These are phyloP conservation scores for Entomophthora muscae DNA, from an alignment of 371 early-diverging fungal genomes.

Conservation along the genomic window DNA sequence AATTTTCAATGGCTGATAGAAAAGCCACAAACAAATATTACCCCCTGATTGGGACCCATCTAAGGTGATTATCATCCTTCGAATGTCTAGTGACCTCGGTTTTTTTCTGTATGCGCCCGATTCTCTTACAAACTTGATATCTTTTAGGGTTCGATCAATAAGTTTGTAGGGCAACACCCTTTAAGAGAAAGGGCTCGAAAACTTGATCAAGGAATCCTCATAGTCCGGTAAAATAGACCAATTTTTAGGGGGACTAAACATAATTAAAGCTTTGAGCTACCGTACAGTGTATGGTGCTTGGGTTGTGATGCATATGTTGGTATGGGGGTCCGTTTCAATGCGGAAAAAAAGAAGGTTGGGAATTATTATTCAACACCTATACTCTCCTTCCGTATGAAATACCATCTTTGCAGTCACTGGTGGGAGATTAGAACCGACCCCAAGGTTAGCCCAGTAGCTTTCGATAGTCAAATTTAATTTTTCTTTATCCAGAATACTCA, in stretches of 20 bases:
- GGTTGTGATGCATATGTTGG: conserved; percentile 73
- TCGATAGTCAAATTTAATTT: neutral
- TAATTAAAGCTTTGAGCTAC: conserved; percentile 58
- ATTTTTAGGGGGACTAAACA: neutral
- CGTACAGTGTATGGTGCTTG: conserved; percentile 80
- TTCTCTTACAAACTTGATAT: neutral
- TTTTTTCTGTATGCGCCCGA: no score
- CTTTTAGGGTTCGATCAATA: conserved; percentile 61
- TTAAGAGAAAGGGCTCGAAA: conserved; percentile 74
- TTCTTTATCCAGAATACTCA: conserved; percentile 34
- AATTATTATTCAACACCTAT: conserved; percentile 80
- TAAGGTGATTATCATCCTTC: conserved; percentile 19
- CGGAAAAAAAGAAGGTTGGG: conserved; percentile 83
- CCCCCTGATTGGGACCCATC: conserved; percentile 55
- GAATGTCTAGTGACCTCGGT: no score
- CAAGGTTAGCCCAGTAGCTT: conserved; percentile 29
- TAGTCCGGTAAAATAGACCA: conserved; percentile 40
- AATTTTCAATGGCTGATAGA: conserved; percentile 13
- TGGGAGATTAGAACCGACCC: conserved; percentile 89
- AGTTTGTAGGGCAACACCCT: conserved; percentile 71
- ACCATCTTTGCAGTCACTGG: conserved; percentile 69
- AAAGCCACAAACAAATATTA: conserved; percentile 38
- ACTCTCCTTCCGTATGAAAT: conserved; percentile 79
- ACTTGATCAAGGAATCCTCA: conserved; percentile 74
- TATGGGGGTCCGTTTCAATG: conserved; percentile 80